A percentile compares a stretch with the other conserved stretches of the same genome.
These are phyloP conservation scores for Ceratopteris richardii DNA, from an alignment of 75 land plant species.

Conservation along the genomic window DNA sequence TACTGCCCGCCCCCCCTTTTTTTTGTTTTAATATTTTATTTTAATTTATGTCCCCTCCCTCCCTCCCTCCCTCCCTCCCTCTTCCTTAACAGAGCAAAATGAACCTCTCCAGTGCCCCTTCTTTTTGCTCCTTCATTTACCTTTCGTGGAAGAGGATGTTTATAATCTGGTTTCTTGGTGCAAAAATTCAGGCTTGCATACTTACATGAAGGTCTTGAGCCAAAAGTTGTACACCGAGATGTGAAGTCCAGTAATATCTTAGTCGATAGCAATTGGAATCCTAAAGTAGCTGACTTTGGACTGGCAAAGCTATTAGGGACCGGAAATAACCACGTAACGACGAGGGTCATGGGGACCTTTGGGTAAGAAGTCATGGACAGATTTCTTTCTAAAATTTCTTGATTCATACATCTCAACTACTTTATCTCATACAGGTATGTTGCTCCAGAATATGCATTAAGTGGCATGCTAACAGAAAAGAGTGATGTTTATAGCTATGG, in stretches of 20 bases:
- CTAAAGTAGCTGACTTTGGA: constrained; percentile 64
- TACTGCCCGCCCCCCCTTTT: too few species aligned
- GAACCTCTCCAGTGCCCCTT: too few species aligned
- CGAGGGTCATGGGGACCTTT: constrained; percentile 88
- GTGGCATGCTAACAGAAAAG: constrained; percentile 60
- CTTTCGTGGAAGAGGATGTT: too few species aligned
- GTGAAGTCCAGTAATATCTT: constrained; percentile 75
- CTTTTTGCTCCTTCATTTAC: too few species aligned
- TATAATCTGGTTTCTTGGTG: too few species aligned
- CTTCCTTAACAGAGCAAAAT: too few species aligned
- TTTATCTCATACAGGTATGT: constrained; percentile 64
- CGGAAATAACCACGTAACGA: constrained; percentile 75
- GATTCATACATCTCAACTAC: too few species aligned
- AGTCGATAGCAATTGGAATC: constrained; percentile 23
- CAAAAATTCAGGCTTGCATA: constrained; percentile 81
- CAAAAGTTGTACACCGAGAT: constrained; percentile 90
- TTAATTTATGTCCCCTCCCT: too few species aligned
- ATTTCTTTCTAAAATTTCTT: background rate
- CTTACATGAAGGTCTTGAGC: constrained; percentile 87
- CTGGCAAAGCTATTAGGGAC: constrained; percentile 82
- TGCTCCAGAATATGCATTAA: constrained; percentile 72
- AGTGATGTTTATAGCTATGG: constrained; percentile 74
- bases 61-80: too few species aligned
- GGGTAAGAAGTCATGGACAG: constrained; percentile 33
- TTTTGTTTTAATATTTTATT: too few species aligned